phyloP scores from a whole-genome alignment of 169 alveolate species.

The Plasmodium berghei region DNA sequence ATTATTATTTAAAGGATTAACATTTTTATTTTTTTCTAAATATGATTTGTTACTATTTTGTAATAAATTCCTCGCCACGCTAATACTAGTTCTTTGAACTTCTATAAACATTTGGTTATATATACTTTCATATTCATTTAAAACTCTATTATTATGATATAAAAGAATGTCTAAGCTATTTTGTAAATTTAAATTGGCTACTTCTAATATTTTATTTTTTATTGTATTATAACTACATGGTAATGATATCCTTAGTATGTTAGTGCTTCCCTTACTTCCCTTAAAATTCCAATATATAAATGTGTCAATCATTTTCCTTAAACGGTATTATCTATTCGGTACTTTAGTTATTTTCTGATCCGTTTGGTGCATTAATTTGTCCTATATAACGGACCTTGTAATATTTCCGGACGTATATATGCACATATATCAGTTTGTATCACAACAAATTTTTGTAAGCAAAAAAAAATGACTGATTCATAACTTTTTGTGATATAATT shows the following conservation, averaged over 20 bases:
- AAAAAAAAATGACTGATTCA: too few relatives aligned
- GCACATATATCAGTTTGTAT: too few relatives aligned
- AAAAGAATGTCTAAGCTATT: slow-evolving; percentile 52
- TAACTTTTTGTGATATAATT: too few relatives aligned
- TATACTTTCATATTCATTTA: slow-evolving; percentile 73
- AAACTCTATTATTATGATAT: slow-evolving; percentile 51
- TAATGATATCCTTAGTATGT: slow-evolving; percentile 53
- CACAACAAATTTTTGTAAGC: too few relatives aligned
- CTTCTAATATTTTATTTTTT: slow-evolving; percentile 57
- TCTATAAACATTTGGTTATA: slow-evolving; percentile 59
- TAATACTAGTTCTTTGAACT: slow-evolving; percentile 52
- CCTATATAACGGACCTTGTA: neutral
- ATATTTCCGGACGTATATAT: too few relatives aligned
- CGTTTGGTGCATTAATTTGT: neutral
- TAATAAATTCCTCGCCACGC: slow-evolving; percentile 22
- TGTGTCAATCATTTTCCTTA: slow-evolving; percentile 36
- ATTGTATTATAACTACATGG: slow-evolving; percentile 71
- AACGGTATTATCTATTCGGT: neutral
- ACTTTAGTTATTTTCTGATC: neutral
- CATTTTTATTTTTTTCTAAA: slow-evolving; percentile 50
- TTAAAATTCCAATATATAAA: slow-evolving; percentile 62
- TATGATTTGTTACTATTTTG: slow-evolving; percentile 36
- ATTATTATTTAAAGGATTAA: neutral
- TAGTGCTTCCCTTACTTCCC: slow-evolving; percentile 59
- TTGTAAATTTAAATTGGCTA: slow-evolving; percentile 30